phyloP scores from a whole-genome alignment of 1,139 yeast species.

The Debaryomyces robertsiae region DNA sequence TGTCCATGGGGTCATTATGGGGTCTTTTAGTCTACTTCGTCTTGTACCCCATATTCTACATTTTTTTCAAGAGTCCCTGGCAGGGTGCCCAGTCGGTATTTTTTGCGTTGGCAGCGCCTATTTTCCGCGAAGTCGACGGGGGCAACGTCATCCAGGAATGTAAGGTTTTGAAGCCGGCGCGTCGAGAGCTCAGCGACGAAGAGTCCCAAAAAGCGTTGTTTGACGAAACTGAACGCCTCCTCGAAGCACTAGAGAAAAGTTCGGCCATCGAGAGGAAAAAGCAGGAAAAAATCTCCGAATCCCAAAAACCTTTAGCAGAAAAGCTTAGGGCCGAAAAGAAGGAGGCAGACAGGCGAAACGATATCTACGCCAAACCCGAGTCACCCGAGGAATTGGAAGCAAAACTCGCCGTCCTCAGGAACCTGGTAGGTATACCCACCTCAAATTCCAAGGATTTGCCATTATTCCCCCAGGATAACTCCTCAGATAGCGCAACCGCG shows the following conservation, averaged over 20 bases:
- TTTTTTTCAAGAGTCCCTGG: constrained; percentile 69
- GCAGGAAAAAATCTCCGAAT: constrained; percentile 25
- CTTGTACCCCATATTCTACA: constrained; percentile 79
- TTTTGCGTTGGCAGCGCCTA: constrained; percentile 73
- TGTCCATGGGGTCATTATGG: constrained; percentile 74
- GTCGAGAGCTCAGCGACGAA: constrained; percentile 64
- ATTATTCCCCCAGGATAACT: constrained; percentile 26
- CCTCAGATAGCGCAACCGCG: neutral
- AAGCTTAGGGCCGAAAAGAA: constrained; percentile 16
- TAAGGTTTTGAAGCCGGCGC: constrained; percentile 55
- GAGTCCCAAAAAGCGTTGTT: constrained; percentile 64
- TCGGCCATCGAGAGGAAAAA: constrained; percentile 67
- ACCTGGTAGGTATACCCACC: constrained; percentile 26
- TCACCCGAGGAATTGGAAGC: constrained; percentile 38
- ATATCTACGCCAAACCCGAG: constrained; percentile 35
- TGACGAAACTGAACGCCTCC: constrained; percentile 59
- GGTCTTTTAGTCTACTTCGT: constrained; percentile 71
- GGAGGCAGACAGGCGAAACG: constrained; percentile 25
- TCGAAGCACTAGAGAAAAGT: constrained; percentile 63
- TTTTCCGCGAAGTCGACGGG: constrained; percentile 58
- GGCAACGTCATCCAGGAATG: constrained; percentile 79
- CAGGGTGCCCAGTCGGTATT: constrained; percentile 82
- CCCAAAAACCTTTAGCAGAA: constrained; percentile 8
- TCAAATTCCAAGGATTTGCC: constrained; percentile 24
- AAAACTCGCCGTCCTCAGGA: constrained; percentile 33